A percentile compares a stretch with the other conserved stretches of the same genome.
phyloP scores from a whole-genome alignment of 2,329 filamentous ascomycete genomes.

The Ceratocystis albifundus region DNA sequence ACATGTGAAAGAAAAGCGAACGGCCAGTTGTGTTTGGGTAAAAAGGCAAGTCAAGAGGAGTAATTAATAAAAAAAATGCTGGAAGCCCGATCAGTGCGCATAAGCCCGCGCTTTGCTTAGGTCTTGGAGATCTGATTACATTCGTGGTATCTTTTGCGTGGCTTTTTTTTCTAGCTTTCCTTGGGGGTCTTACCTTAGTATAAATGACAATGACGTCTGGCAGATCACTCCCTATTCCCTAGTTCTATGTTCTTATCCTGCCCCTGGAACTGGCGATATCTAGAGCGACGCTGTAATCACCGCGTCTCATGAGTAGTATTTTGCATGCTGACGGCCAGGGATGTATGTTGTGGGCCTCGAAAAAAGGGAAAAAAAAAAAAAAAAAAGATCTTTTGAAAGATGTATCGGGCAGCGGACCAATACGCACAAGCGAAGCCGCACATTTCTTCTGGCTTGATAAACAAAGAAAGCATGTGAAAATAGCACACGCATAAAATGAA shows the following conservation, averaged over 20 bases:
- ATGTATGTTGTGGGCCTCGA: background rate
- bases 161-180: background rate
- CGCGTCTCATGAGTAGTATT: background rate
- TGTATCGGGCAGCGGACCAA: background rate
- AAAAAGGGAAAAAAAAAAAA: too few relatives aligned
- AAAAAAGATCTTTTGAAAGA: background rate
- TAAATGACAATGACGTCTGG: background rate
- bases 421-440: background rate
- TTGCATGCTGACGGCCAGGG: background rate
- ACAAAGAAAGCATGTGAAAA: conserved; percentile 13
- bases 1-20: background rate
- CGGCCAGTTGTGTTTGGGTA: background rate
- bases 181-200: background rate
- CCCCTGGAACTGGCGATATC: background rate
- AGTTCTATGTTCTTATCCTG: background rate
- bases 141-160: background rate
- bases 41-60: background rate
- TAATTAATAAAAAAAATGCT: background rate
- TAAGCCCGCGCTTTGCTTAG: too few relatives aligned
- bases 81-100: background rate
- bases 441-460: background rate
- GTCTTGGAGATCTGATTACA: too few relatives aligned
- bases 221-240: background rate
- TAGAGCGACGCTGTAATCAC: background rate
- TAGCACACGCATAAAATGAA: background rate